Evolutionary conservation across 306 rosid species (phyloP), one percentile per base, ranked within the genome.

Genomic region (Begonia fuchsioides): DNA sequence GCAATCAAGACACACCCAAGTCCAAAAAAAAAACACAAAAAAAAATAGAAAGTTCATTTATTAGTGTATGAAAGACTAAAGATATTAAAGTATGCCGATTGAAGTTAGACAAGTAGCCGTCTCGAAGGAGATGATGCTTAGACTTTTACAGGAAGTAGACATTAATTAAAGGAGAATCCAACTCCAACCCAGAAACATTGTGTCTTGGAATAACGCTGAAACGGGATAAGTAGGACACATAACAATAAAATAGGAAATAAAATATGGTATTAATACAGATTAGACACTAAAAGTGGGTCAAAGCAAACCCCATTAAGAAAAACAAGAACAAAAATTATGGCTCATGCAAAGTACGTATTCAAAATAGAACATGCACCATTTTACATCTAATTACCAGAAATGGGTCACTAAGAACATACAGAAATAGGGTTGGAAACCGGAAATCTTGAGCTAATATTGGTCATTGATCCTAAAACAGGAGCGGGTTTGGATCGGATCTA

Each of bases 31-130:
- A 26, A 26, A 61, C 60, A 50, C 8, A 26, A 4, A 26, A 26
- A 26, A 8, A 26, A 26, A 4, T 26, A 26, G 35, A 26, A 26
- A 26, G 35, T 38, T 12, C 35, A 35, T 10, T 20, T 43, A 44
- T 18, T 15, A 32, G 44, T 41, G 39, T 56, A 56, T 52, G 15
- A 48, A 47, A 13, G 70, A 63, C 18, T 38, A 50, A 26, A 32
- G 66, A 56, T 71, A 59, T 71, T 70, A 57, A 26, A 32, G 17
- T 15, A 26, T 47, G 38, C 19, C 2, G 14, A 39, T 59, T 26
- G 26, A 38, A 39, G 40, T 43, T 54, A 51, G 70, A 64, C 75
- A 59, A 18, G 26, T 47, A 43, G 17, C 47, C 49, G 43, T 40
- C 49, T 47, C 44, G 45, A 50, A 32, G 32, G 50, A 26, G 38